Conservation (phyloP, 2,329 filamentous ascomycete species). For the Lachnellula arida region DNA sequence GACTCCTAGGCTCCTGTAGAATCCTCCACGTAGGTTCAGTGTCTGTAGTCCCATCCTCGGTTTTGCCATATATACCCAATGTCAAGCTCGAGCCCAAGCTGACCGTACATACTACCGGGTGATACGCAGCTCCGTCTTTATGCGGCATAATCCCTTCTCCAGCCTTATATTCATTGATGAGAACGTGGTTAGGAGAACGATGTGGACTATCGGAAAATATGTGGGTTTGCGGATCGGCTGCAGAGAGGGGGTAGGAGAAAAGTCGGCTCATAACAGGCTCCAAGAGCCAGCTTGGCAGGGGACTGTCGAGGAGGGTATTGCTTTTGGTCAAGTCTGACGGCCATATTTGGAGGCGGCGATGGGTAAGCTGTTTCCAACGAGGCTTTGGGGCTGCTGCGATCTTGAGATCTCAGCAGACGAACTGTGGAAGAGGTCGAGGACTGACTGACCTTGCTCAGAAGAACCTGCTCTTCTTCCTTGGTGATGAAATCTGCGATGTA, state of each 20-base stretch:
- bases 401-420: slow-evolving; percentile 24
- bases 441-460: slow-evolving; percentile 63
- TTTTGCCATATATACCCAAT: slow-evolving; percentile 68
- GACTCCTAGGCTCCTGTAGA: slow-evolving; percentile 77
- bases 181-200: slow-evolving; percentile 75
- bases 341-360: slow-evolving; percentile 85
- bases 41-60: slow-evolving; percentile 54
- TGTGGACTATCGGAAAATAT: slow-evolving; percentile 67
- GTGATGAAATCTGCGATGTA: slow-evolving; percentile 86
- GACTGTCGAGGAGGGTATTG: slow-evolving; percentile 69
- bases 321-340: slow-evolving; percentile 74
- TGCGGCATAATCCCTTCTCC: slow-evolving; percentile 97
- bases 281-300: slow-evolving; percentile 71
- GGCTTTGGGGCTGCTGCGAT: slow-evolving; percentile 63
- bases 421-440: background rate
- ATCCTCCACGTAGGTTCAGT: slow-evolving; percentile 51
- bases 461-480: slow-evolving; percentile 62
- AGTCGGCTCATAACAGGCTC: slow-evolving; percentile 63
- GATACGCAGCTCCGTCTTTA: slow-evolving; percentile 86
- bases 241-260: slow-evolving; percentile 42
- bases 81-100: slow-evolving; percentile 76
- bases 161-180: slow-evolving; percentile 87
- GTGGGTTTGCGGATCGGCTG: slow-evolving; percentile 30
- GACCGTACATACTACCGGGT: slow-evolving; percentile 84
- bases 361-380: slow-evolving; percentile 82